Conservation (phyloP, 2,329 filamentous ascomycete genomes). For the Trichoderma afroharzianum region DNA sequence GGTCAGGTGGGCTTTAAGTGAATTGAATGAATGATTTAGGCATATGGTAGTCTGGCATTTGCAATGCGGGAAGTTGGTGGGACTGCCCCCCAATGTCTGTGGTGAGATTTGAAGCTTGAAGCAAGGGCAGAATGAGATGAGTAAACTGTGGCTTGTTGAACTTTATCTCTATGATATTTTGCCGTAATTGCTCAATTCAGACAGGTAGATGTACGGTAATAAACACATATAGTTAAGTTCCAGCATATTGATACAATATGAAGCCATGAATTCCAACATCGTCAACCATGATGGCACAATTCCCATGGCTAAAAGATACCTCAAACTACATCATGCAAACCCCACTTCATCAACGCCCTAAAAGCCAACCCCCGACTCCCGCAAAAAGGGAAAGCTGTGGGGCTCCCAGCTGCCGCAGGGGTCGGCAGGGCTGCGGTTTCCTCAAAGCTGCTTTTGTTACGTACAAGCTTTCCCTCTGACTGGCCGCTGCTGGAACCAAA, state of each 20-base stretch:
- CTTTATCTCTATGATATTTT: no score
- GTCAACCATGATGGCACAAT: neutral
- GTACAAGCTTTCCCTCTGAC: neutral
- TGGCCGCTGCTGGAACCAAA: neutral
- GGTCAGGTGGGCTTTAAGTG: neutral
- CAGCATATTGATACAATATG: no score
- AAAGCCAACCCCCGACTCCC: neutral
- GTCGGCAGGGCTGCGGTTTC: neutral
- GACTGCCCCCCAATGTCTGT: neutral
- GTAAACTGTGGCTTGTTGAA: neutral
- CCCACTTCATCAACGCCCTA: neutral
- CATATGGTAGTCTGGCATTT: neutral
- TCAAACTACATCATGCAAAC: neutral
- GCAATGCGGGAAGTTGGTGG: neutral
- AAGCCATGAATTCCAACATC: no score
- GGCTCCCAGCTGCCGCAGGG: neutral
- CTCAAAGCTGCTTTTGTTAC: neutral
- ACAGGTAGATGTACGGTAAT: no score
- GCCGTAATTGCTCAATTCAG: no score
- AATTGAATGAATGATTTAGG: neutral
- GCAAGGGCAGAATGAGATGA: neutral
- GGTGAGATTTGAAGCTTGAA: neutral
- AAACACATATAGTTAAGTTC: no score
- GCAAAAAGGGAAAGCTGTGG: neutral
- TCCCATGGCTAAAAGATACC: neutral